Evolutionary conservation across 306 rosid species (phyloP), one percentile per base, ranked within the genome.

Genomic region (Quercus mongolica): DNA sequence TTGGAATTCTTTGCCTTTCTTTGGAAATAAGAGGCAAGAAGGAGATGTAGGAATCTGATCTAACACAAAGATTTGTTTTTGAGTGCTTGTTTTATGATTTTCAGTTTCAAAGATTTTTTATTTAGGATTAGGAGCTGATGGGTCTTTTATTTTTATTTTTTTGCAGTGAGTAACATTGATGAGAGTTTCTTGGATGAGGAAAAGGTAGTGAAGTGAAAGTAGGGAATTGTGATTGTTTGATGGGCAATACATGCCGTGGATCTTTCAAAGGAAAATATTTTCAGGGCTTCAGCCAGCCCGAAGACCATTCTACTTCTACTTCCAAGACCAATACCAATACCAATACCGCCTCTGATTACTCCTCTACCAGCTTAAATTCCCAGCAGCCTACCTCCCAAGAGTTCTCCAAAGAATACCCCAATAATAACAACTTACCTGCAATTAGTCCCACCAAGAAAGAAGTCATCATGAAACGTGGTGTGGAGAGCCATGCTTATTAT

Each of bases 231-330:
- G 81, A 75, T 78, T 84, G 86, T 86, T 93, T 92, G 87, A 94
- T 94, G 98, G 98, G 98, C 98, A 94, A 94, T 85, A 89, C 97
- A 90, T 94, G 98, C 94, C 98, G 98, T 69, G 94, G 98, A 88
- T 94, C 98, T 91, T 88, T 84, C 84, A 86, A 84, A 85, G 95
- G 90, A 76, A 94, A 94, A 82, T 75, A 85, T 72, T 82, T 86
- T 71, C 91, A 81, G 91, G 95, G 92, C 86, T 78, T 33, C 87
- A 57, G 69, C 72, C 85, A 89, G 90, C 94, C 96, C 90, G 89
- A 83, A 56, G 89, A 87, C 33, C 85, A 75, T 51, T 81, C 79
- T 35, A 54, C 79, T 74, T 17, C 82, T 64, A 75, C 11, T 73
- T 82, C 91, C 76, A 92, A 89, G 77, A 90, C 90, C 70, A 81